A percentile compares a stretch with the other conserved stretches of the same genome.
These are phyloP conservation scores for Cicer yamashitae DNA, from an alignment of 306 rosid species.

Conservation along the genomic window DNA sequence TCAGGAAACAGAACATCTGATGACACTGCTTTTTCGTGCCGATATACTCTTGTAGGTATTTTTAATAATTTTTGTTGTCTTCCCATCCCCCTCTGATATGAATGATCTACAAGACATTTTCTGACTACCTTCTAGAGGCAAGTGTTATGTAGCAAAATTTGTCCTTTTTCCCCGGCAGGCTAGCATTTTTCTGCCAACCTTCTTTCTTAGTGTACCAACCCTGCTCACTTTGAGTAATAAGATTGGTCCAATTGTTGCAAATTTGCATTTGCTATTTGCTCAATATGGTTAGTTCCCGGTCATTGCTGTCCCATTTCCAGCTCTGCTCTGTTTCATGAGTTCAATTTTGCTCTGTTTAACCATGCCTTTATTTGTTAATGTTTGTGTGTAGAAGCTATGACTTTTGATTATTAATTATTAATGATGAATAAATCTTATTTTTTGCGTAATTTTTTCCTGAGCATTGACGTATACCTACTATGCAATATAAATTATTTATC, in stretches of 20 bases:
- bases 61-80: neutral
- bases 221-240: neutral
- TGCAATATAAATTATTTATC: neutral
- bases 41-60: neutral
- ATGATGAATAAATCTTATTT: neutral
- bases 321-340: neutral
- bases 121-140: neutral
- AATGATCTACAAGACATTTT: neutral
- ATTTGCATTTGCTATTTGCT: neutral
- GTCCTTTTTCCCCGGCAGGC: too few species aligned
- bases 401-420: conserved; percentile 8
- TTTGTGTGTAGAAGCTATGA: neutral
- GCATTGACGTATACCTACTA: neutral
- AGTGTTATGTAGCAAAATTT: neutral
- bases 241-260: neutral
- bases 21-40: neutral
- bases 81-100: neutral
- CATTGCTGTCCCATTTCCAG: neutral
- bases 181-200: too few species aligned
- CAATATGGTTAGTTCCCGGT: neutral
- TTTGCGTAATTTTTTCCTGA: neutral
- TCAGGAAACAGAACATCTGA: neutral
- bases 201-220: too few species aligned
- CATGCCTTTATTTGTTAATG: neutral
- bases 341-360: neutral